Evolutionary conservation across 2,329 filamentous ascomycete species (phyloP).

Genomic region (Coniochaeta hoffmannii): DNA sequence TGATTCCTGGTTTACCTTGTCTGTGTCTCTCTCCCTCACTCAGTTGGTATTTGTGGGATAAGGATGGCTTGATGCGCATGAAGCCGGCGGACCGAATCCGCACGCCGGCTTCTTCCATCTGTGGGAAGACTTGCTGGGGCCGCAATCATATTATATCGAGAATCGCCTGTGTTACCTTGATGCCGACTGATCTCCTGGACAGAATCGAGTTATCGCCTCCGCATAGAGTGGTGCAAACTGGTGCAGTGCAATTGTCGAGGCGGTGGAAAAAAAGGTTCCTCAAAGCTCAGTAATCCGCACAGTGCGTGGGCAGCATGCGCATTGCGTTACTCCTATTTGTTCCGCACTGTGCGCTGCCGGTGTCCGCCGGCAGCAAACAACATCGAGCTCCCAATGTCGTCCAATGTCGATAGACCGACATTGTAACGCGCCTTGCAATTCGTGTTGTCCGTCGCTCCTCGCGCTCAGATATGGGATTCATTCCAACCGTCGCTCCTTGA

Average conservation of each 20-base stretch:
- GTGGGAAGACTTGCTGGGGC: background rate
- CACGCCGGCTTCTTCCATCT: background rate
- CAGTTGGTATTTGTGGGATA: background rate
- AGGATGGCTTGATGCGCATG: background rate
- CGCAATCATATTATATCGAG: background rate
- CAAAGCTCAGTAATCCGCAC: background rate
- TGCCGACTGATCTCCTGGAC: background rate
- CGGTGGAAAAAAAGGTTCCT: too few relatives aligned
- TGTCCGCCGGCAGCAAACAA: background rate
- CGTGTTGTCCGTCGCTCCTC: too few relatives aligned
- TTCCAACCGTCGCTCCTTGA: background rate
- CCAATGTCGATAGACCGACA: too few relatives aligned
- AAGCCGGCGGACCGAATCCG: background rate
- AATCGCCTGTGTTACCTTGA: background rate
- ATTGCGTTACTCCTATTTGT: background rate
- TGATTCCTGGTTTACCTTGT: background rate
- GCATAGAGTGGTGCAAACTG: too few relatives aligned
- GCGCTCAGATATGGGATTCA: too few relatives aligned
- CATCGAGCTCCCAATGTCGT: too few relatives aligned
- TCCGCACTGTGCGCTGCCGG: background rate
- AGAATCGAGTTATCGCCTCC: background rate
- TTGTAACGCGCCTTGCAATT: too few relatives aligned
- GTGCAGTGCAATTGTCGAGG: too few relatives aligned
- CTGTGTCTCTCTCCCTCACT: background rate
- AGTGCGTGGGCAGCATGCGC: background rate